These are phyloP conservation scores for Simmondsia chinensis DNA, from an alignment of 148 eudicot species.

Conservation along the genomic window DNA sequence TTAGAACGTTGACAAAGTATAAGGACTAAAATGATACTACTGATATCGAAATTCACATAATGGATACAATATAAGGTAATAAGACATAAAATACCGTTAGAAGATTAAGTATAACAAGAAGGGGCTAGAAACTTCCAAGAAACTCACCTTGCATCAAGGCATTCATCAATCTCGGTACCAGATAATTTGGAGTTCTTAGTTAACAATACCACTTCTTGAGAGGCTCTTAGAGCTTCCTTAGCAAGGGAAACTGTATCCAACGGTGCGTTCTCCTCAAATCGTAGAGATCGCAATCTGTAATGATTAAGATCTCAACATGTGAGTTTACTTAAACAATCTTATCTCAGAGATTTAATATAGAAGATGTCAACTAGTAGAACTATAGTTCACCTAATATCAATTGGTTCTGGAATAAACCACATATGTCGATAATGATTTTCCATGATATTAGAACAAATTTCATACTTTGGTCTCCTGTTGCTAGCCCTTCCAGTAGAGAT, in stretches of 20 bases:
- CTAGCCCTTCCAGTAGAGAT: too few relatives aligned
- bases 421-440: too few relatives aligned
- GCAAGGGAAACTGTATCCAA: slow-evolving; percentile 58
- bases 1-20: too few relatives aligned
- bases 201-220: slow-evolving; percentile 53
- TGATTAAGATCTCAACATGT: slow-evolving; percentile 1
- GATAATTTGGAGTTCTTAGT: slow-evolving; percentile 25
- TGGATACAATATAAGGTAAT: background rate
- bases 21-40: too few relatives aligned
- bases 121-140: background rate
- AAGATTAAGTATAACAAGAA: background rate
- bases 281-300: slow-evolving; percentile 45
- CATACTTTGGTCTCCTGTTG: too few relatives aligned
- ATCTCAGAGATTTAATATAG: background rate
- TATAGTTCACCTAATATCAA: too few relatives aligned
- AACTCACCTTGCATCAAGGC: slow-evolving; percentile 35
- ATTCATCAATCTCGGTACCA: slow-evolving; percentile 31
- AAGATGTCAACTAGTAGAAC: too few relatives aligned
- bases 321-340: background rate
- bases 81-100: background rate
- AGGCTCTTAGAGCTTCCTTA: slow-evolving; percentile 80
- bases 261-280: slow-evolving; percentile 20
- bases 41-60: too few relatives aligned
- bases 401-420: too few relatives aligned
- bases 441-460: too few relatives aligned